phyloP scores from a whole-genome alignment of 2,329 filamentous ascomycete species.

The Epichloe elymi region DNA sequence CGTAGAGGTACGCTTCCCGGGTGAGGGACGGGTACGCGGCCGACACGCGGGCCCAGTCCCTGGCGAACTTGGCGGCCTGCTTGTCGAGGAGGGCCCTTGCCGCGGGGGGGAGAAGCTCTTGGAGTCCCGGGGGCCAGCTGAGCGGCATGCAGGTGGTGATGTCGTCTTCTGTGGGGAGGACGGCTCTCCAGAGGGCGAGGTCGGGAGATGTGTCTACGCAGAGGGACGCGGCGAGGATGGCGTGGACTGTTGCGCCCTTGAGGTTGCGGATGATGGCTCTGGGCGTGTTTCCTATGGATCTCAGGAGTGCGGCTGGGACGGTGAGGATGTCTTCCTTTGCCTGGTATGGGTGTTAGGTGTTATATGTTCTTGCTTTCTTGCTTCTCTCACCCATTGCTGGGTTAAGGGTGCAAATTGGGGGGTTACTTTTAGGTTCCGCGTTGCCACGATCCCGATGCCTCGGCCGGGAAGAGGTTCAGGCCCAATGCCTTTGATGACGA shows the following conservation, averaged over 20 bases:
- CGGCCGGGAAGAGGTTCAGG: constrained; percentile 56
- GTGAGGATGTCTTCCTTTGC: constrained; percentile 43
- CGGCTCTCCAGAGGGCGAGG: constrained; percentile 46
- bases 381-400: too few species aligned
- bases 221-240: constrained; percentile 57
- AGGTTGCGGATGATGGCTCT: constrained; percentile 37
- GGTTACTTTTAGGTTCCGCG: constrained; percentile 48
- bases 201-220: constrained; percentile 36
- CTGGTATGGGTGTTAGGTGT: constrained; percentile 12
- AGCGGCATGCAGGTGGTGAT: constrained; percentile 36
- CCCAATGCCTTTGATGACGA: constrained; percentile 53
- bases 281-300: constrained; percentile 50
- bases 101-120: constrained; percentile 29
- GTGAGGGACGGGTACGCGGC: constrained; percentile 14
- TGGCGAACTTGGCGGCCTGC: constrained; percentile 34
- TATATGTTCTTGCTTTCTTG: neutral
- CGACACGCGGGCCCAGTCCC: constrained; percentile 26
- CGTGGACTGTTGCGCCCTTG: constrained; percentile 48
- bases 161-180: constrained; percentile 51
- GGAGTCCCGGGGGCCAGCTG: constrained; percentile 31
- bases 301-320: constrained; percentile 50
- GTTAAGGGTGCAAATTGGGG: neutral
- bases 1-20: constrained; percentile 34
- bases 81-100: constrained; percentile 32
- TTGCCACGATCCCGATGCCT: constrained; percentile 68